phyloP scores from a whole-genome alignment of 768 basidiomycete genomes.

The Pleurotus djamor region DNA sequence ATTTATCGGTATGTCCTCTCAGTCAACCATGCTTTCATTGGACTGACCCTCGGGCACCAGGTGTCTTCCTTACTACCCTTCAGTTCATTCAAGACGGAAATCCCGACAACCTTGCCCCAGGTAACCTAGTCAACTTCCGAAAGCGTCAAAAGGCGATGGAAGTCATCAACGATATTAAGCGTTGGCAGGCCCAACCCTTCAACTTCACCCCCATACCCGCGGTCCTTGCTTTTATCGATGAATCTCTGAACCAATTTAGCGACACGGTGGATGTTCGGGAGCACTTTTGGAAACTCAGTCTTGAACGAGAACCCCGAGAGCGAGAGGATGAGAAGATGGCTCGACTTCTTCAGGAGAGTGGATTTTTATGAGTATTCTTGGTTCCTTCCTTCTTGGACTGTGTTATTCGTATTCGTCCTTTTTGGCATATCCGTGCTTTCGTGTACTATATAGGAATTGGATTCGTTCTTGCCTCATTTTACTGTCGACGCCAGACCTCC shows the following conservation, averaged over 20 bases:
- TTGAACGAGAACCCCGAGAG: conserved; percentile 91
- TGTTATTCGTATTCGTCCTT: conserved; percentile 12
- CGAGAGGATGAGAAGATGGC: conserved; percentile 98
- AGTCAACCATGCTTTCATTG: no score
- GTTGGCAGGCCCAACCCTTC: conserved; percentile 91
- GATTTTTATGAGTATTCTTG: conserved; percentile 60
- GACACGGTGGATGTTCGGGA: conserved; percentile 71
- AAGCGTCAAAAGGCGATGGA: conserved; percentile 97
- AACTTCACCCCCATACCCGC: conserved; percentile 70
- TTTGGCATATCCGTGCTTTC: conserved; percentile 1
- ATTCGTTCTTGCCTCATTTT: not conserved
- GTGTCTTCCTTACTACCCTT: conserved; percentile 92
- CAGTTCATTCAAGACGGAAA: conserved; percentile 99
- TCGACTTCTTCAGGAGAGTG: conserved; percentile 81
- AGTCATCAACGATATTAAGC: conserved; percentile 94
- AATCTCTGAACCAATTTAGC: conserved; percentile 68
- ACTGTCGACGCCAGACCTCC: no score
- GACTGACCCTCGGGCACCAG: conserved; percentile 34
- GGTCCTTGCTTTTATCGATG: conserved; percentile 76
- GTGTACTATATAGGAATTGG: conserved; percentile 8
- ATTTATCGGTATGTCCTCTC: conserved; percentile 73
- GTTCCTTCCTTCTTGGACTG: conserved; percentile 8
- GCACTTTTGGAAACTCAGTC: conserved; percentile 80
- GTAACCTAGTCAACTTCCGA: conserved; percentile 87
- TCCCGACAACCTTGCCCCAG: conserved; percentile 70